These are phyloP conservation scores for Bolboschoenoplectus hybrid DNA, from an alignment of 202 grass and related monocot species.

Conservation along the genomic window DNA sequence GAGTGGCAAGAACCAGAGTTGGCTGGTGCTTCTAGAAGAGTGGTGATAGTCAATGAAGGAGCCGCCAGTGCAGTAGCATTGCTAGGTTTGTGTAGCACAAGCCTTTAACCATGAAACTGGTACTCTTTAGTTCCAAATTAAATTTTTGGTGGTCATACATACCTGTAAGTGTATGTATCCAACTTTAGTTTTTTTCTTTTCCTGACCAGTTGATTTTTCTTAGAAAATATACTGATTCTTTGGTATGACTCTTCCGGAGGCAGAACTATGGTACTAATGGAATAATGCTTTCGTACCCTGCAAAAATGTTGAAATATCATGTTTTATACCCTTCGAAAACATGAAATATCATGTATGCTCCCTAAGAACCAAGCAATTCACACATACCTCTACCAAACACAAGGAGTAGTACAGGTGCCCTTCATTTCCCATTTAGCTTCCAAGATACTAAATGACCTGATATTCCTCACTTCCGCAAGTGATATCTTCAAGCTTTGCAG, in stretches of 20 bases:
- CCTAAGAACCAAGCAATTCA: not conserved
- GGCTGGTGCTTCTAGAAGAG: constrained; percentile 53
- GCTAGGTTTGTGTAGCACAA: constrained; percentile 51
- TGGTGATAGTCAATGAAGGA: constrained; percentile 86
- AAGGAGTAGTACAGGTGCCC: not conserved
- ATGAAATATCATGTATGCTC: not conserved
- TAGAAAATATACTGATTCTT: not conserved
- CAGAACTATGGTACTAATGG: not conserved
- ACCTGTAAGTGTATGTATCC: not conserved
- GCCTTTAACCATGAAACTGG: not conserved
- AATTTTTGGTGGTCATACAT: not conserved
- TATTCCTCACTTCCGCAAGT: too few species aligned
- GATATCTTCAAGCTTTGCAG: too few species aligned
- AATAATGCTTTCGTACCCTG: not conserved
- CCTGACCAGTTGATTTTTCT: not conserved
- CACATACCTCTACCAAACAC: not conserved
- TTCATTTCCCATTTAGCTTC: not conserved
- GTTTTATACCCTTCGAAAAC: not conserved
- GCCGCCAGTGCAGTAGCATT: constrained; percentile 62
- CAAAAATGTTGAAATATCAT: not conserved
- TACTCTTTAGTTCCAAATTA: not conserved
- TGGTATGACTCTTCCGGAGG: not conserved
- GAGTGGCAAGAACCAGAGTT: constrained; percentile 31
- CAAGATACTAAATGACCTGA: not conserved
- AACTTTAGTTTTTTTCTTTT: not conserved